These are phyloP conservation scores for Pichia kluyveri DNA, from an alignment of 805 yeast species.

Conservation along the genomic window DNA sequence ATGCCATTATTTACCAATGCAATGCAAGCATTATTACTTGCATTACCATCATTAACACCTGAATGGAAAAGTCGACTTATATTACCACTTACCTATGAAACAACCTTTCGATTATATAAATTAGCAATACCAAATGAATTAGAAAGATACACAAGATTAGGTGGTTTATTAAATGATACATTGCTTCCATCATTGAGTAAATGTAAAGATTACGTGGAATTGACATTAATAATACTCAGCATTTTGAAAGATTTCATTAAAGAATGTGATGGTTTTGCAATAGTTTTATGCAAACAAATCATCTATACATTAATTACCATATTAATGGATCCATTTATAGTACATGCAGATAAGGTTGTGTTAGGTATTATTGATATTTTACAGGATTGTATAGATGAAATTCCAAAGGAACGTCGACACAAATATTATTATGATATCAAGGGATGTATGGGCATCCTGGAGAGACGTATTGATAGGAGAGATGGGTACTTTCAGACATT, in stretches of 20 bases:
- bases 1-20: slow-evolving; percentile 16
- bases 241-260: slow-evolving; percentile 9
- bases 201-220: slow-evolving; percentile 18
- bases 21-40: slow-evolving; percentile 20
- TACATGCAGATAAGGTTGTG: slow-evolving; percentile 10
- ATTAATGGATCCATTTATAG: slow-evolving; percentile 20
- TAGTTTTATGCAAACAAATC: slow-evolving; percentile 16
- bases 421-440: slow-evolving; percentile 18
- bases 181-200: slow-evolving; percentile 20
- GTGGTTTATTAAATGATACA: slow-evolving; percentile 18
- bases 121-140: slow-evolving; percentile 5
- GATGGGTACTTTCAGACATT: not conserved
- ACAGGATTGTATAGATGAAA: not conserved
- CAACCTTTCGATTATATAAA: slow-evolving; percentile 12
- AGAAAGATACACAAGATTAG: slow-evolving; percentile 9
- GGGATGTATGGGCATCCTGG: slow-evolving; percentile 14
- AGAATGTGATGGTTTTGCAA: slow-evolving; percentile 12
- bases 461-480: slow-evolving; percentile 1
- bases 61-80: slow-evolving; percentile 13
- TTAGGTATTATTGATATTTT: not conserved
- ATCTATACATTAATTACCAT: slow-evolving; percentile 17
- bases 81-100: slow-evolving; percentile 17
- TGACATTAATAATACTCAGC: slow-evolving; percentile 12
- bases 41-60: slow-evolving; percentile 25
- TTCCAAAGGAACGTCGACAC: slow-evolving; percentile 1